phyloP scores from a whole-genome alignment of 352 stramenopile species.

The Peronospora destructor region DNA sequence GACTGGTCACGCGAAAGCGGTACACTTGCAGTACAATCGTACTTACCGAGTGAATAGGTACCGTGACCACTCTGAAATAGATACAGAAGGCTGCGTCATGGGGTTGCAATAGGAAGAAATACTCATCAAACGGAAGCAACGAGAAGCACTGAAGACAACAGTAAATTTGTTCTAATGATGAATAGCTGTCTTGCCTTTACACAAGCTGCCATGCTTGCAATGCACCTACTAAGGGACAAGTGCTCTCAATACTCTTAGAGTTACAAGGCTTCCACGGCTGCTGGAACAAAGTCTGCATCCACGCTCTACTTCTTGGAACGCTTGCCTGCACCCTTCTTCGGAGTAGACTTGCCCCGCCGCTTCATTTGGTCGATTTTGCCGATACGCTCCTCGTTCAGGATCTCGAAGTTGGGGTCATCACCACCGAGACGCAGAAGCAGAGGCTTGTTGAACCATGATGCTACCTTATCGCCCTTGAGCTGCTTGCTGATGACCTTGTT shows the following conservation, averaged over 20 bases:
- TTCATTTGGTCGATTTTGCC: slow-evolving; percentile 83
- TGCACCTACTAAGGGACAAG: neutral
- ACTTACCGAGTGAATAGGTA: slow-evolving; percentile 14
- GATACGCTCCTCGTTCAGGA: slow-evolving; percentile 70
- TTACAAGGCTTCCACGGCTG: slow-evolving; percentile 3
- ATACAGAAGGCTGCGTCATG: neutral
- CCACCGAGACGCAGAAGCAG: slow-evolving; percentile 62
- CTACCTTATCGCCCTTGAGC: slow-evolving; percentile 81
- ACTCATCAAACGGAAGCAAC: neutral
- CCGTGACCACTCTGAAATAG: slow-evolving; percentile 3
- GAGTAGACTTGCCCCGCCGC: slow-evolving; percentile 76
- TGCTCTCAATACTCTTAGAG: neutral
- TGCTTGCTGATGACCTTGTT: slow-evolving; percentile 88
- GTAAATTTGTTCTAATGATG: slow-evolving; percentile 5
- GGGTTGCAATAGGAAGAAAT: neutral
- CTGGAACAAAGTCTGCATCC: slow-evolving; percentile 6
- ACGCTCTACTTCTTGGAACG: slow-evolving; percentile 68
- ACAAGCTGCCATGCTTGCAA: slow-evolving; percentile 2
- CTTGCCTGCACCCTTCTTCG: slow-evolving; percentile 86
- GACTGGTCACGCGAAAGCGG: slow-evolving; percentile 26
- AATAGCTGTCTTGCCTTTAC: slow-evolving; percentile 17
- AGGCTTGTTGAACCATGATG: slow-evolving; percentile 84
- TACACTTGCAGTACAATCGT: slow-evolving; percentile 33
- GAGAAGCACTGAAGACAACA: neutral
- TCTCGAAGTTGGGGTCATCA: slow-evolving; percentile 82